Percentiles rank a stretch among this genome's conserved stretches.
These are phyloP conservation scores for Apiospora pterosperma DNA, from an alignment of 2,329 filamentous ascomycete genomes.

Conservation along the genomic window DNA sequence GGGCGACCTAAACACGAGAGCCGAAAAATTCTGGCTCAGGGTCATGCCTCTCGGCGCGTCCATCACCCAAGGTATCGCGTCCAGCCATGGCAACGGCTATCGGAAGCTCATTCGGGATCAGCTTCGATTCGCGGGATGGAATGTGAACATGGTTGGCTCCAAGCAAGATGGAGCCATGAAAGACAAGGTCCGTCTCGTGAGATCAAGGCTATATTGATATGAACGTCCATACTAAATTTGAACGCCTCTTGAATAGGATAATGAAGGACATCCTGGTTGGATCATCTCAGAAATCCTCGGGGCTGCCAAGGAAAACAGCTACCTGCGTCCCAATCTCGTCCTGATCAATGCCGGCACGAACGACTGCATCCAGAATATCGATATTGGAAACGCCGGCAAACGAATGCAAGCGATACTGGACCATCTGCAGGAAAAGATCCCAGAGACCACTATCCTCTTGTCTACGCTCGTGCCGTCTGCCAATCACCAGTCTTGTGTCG, in stretches of 20 bases:
- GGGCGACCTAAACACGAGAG: background rate
- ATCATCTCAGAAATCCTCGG: slow-evolving; percentile 4
- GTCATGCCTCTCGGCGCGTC: slow-evolving; percentile 15
- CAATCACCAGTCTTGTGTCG: slow-evolving; percentile 7
- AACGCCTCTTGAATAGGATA: background rate
- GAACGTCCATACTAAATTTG: background rate
- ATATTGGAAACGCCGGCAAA: background rate
- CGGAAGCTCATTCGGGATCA: slow-evolving; percentile 6
- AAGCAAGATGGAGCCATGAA: slow-evolving; percentile 8
- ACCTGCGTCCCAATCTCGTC: slow-evolving; percentile 8
- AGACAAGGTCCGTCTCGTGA: background rate
- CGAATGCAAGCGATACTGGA: slow-evolving; percentile 5
- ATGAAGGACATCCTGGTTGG: slow-evolving; percentile 8
- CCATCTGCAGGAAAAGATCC: slow-evolving; percentile 1
- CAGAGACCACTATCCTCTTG: slow-evolving; percentile 6
- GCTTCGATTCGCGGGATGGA: slow-evolving; percentile 5
- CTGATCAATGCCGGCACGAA: slow-evolving; percentile 9
- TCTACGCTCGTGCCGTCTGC: slow-evolving; percentile 8
- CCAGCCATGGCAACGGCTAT: slow-evolving; percentile 14
- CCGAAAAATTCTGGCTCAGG: slow-evolving; percentile 2
- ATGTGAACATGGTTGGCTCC: slow-evolving; percentile 10
- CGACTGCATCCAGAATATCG: slow-evolving; percentile 7
- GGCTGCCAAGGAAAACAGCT: background rate
- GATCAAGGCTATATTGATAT: too few species aligned
- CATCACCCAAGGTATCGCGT: slow-evolving; percentile 13